Conservation (phyloP, 2,329 filamentous ascomycete species). For the Raffaelea ambrosiae region DNA sequence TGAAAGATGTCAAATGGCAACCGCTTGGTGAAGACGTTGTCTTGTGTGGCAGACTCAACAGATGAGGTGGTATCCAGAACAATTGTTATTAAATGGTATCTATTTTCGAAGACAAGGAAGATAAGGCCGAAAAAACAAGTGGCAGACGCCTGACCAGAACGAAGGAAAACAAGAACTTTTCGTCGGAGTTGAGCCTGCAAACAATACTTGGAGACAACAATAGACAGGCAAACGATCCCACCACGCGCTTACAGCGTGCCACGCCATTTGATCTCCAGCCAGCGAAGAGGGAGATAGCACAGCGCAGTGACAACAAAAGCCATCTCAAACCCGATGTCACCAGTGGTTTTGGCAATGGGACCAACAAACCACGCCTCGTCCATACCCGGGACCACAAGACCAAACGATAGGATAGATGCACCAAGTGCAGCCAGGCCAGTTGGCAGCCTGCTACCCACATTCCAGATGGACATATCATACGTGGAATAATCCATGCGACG, state of each 20-base stretch:
- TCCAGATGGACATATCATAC: constrained; percentile 40
- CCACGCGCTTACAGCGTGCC: constrained; percentile 14
- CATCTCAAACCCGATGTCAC: constrained; percentile 59
- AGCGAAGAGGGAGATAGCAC: constrained; percentile 38
- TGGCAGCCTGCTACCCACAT: constrained; percentile 34
- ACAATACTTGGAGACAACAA: neutral
- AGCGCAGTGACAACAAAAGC: constrained; percentile 44
- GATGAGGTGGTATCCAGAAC: neutral
- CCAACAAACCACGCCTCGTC: constrained; percentile 53
- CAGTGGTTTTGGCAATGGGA: constrained; percentile 49
- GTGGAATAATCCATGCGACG: constrained; percentile 32
- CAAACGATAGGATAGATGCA: constrained; percentile 37
- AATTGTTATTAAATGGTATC: too few species aligned
- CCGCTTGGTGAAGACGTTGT: constrained; percentile 78
- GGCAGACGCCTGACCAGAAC: neutral
- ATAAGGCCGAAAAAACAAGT: too few species aligned
- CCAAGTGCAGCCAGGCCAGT: constrained; percentile 37
- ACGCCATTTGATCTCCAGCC: constrained; percentile 27
- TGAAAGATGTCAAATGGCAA: constrained; percentile 62
- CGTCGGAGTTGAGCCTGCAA: neutral
- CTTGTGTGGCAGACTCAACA: constrained; percentile 53
- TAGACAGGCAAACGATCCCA: too few species aligned
- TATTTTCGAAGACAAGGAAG: too few species aligned
- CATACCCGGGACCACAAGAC: constrained; percentile 50
- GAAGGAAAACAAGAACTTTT: neutral